Evolutionary conservation across 768 basidiomycete genomes (phyloP), one percentile per base, ranked within the genome.

Genomic region (Leccinum disarticulatum): DNA sequence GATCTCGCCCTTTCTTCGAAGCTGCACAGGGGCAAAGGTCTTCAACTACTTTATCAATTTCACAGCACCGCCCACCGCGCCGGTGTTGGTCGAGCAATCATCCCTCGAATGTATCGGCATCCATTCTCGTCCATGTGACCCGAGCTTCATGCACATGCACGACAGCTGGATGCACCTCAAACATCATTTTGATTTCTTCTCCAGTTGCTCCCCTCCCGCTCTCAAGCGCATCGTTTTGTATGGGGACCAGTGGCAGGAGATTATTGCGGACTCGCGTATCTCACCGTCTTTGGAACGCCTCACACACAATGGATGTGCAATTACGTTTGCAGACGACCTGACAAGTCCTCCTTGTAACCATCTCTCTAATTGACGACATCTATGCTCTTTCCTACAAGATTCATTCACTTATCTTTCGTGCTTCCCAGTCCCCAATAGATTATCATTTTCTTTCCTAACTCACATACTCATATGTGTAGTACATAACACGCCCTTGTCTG

Each of bases 11-110:
- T 79, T 85, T 65, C 71, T 90, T 48, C 73, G 70, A 28, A 66
- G 70, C 10, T 85, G 85, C 62, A 71, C 79, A 0, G 73, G 61
- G 28, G 76, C 87, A 33, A 74, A 74, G 58, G 75, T 80, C 58
- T 70, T 90, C 61, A 83, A 86, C 68, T 88, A 83, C 65, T 80
- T 78, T 68, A 46, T 82, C 43, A 79, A 83, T 68, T 85, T 84
- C 71, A 81, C 83, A 0, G 41, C 60, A 33, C 65, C 62, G 47
- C 75, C 66, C 30, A 43, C 15, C 51, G 60, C 62, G 35, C 52
- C 54, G 6, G 28, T 30, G 25, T 54, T 76, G 15, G 55, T 66
- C 56, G 33, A 74, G 69, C 66, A 65, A 56, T 48, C 65, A 3
- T 76, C 75, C 6, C 62, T 89, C 48, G 66, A 71, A 28, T 78